Evolutionary conservation across 306 rosid genomes (phyloP), one percentile per base, ranked within the genome.

Genomic region (Vigna reflexopilosa): DNA sequence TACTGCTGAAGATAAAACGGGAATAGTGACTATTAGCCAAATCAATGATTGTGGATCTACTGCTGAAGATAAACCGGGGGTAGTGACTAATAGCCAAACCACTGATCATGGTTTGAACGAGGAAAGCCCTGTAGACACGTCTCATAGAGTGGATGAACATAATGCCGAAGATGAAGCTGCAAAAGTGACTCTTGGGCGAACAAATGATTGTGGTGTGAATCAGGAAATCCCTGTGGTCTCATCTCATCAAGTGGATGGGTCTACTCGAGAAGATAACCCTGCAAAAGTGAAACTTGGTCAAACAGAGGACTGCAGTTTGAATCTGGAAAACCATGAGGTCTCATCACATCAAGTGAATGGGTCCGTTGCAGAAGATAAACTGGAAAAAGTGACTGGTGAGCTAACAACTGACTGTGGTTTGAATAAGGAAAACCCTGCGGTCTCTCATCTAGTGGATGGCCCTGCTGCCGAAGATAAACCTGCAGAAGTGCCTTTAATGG

Each of bases 401-500:
- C 50, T 1, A 55, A 57, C 67, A 81, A 38, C 3, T 40, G 71
- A 36, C 16, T 70, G 30, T 51, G 59, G 65, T 66, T 55, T 73
- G 49, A 49, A 68, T 16, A 59, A 79, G 34, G 83, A 85, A 63
- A 72, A 20, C 47, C 7, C 45, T 1, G 24, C 28, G 56, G 67
- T 56, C 30, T 77, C 71, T 45, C 62, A 49, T 65, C 69, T 57
- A 32, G 70, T 64, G 71, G 84, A 81, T 28, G 79, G 50, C 24
- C 80, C 76, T 64, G 49, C 71, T 36, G 15, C 20, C 49, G 80
- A 69, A 67, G 85, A 16, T 51, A 85, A 70, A 55, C 63, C 78
- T 66, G 76, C 24, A 49, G 34, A 71, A 74, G 16, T 4, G 62
- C 22, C 61, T 20, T 45, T 28, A 47, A 70, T 14, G 3, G 82